These are phyloP conservation scores for Catharanthus roseus DNA, from an alignment of 257 asterid genomes.

Conservation along the genomic window DNA sequence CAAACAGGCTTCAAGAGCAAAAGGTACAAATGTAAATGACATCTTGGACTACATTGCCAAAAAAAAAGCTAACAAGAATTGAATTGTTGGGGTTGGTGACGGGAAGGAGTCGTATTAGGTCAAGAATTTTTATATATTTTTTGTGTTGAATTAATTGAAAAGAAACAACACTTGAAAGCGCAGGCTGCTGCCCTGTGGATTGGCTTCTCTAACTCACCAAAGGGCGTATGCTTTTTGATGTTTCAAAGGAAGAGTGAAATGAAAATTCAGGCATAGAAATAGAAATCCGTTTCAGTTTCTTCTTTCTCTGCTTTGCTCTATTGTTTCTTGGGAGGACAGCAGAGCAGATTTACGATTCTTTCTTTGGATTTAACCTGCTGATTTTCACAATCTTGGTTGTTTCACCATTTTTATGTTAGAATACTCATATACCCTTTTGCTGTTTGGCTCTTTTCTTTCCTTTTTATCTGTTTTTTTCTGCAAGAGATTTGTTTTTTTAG, in stretches of 20 bases:
- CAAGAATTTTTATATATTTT: not conserved
- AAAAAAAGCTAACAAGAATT: too few species aligned
- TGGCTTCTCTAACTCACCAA: not conserved
- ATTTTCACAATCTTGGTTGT: conserved; percentile 20
- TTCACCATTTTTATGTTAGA: conserved; percentile 4
- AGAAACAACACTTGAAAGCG: not conserved
- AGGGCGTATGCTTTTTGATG: not conserved
- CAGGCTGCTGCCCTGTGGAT: not conserved
- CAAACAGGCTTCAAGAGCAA: too few species aligned
- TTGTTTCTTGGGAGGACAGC: conserved; percentile 7
- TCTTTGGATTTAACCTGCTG: conserved; percentile 12
- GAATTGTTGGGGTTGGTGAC: conserved; percentile 1
- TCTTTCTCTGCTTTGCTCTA: conserved; percentile 19
- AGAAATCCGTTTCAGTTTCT: not conserved
- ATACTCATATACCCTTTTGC: conserved; percentile 6
- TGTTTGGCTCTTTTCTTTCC: not conserved
- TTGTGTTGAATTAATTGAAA: not conserved
- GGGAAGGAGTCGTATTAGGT: conserved; percentile 4
- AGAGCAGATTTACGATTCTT: conserved; percentile 12
- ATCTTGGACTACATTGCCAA: too few species aligned
- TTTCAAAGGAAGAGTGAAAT: not conserved
- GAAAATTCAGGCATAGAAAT: not conserved
- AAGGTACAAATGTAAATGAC: too few species aligned
- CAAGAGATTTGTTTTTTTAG: not conserved
- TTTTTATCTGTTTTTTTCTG: not conserved